Base-by-base conservation (phyloP, 2,329 filamentous ascomycete genomes). In the Ophiostoma sp. region DNA sequence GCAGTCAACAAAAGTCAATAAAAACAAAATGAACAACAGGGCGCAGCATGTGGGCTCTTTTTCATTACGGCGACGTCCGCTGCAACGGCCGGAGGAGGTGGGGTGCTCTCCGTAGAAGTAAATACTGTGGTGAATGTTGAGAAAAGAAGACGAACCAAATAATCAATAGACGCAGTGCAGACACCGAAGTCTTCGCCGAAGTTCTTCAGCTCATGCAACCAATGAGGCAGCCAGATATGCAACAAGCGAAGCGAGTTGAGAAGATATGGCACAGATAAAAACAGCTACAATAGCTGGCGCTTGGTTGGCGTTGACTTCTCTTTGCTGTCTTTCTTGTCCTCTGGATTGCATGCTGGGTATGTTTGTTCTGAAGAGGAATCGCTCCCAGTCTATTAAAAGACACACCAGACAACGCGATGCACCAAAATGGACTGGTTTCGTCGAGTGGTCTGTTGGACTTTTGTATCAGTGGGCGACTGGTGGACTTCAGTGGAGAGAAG, bases 1-100 rank as follows among this genome's bases (percentile, higher is more conserved):
- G 7, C 19, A 25, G 22, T 33, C 1, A 2, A 7, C 25, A 7
- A 50, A 3, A 19, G 8, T 52, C 15, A 61, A 64, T 11, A 64
- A 36, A 42, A 48, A 48, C 45, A 45, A 68, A 36, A 48, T 48
- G 42, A 48, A 19, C 48, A 64, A 42, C 61, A 45, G n/a, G 61
- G 61, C 61, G 61, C 64, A 52, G 64, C 25, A 69, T 22, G 64
- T 69, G 64, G 64, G 25, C 42, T 33, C 64, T 6, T 17, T 69
- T 25, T 69, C 25, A 69, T 69, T 69, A 69, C 64, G 64, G 64
- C 64, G 64, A 52, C 42, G 4, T 69, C 64, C 64, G 64, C 9
- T 50, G 64, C 42, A 69, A 22, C 64, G 22, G 50, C 64, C 64
- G 25, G 64, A 31, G 8, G 11, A 22, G 19, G 36, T 39, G 59